A percentile compares a stretch with the other conserved stretches of the same genome.
Conservation (phyloP, 371 early-diverging fungal species). For the Actinomortierella wolfii region DNA sequence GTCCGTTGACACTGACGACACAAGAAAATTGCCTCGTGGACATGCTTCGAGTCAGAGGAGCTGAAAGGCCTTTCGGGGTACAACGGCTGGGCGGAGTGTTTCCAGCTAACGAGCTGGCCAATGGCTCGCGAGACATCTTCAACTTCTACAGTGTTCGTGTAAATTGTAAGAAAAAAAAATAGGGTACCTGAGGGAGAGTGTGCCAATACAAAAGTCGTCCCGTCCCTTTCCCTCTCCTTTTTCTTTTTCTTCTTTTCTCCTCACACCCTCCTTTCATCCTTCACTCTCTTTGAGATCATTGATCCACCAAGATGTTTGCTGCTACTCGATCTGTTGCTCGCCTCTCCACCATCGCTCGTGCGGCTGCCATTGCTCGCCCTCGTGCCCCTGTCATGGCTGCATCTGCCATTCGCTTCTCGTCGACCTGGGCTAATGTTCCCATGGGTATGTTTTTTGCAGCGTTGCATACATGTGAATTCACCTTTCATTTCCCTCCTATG, state of each 20-base stretch:
- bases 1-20: no score
- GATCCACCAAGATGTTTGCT: constrained; percentile 1
- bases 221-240: constrained; percentile 9
- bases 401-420: constrained; percentile 57
- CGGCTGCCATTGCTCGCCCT: constrained; percentile 48
- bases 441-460: constrained; percentile 56
- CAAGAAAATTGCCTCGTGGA: no score
- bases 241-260: constrained; percentile 13
- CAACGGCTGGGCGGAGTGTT: constrained; percentile 8
- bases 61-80: no score
- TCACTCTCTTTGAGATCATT: not conserved
- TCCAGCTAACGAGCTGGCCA: constrained; percentile 5
- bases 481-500: no score
- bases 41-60: no score
- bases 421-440: constrained; percentile 80
- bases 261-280: constrained; percentile 12
- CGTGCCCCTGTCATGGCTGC: constrained; percentile 51
- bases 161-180: no score
- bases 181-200: no score
- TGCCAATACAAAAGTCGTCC: constrained; percentile 3
- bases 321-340: constrained; percentile 46
- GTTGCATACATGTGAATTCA: not conserved
- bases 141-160: constrained; percentile 8
- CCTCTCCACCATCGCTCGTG: constrained; percentile 53
- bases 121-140: constrained; percentile 8